phyloP scores from a whole-genome alignment of 2,329 filamentous ascomycete genomes.

The Pseudogymnoascus sp. region DNA sequence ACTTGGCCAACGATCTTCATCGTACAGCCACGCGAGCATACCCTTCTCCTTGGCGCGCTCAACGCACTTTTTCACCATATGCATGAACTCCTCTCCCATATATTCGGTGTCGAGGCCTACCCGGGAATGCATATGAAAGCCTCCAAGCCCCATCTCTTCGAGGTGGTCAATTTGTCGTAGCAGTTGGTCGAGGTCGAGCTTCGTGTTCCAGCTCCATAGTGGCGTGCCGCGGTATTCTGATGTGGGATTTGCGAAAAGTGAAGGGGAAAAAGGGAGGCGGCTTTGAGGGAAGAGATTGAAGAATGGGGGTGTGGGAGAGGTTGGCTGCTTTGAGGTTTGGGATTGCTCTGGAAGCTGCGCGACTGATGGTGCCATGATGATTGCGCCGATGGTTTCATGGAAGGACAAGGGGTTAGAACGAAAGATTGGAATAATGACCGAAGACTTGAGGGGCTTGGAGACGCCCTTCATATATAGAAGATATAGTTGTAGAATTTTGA shows the following conservation, averaged over 20 bases:
- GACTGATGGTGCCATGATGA: not conserved
- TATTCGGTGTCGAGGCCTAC: slow-evolving; percentile 28
- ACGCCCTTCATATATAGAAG: not conserved
- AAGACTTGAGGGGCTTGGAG: not conserved
- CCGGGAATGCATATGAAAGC: slow-evolving; percentile 28
- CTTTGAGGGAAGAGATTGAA: not conserved
- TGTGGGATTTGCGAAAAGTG: slow-evolving; percentile 25
- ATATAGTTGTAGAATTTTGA: not conserved
- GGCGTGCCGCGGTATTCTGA: slow-evolving; percentile 28
- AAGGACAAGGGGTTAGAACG: not conserved
- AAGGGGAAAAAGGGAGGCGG: slow-evolving; percentile 17
- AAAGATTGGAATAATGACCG: not conserved
- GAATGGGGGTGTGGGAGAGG: not conserved
- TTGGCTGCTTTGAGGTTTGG: not conserved
- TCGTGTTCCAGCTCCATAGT: slow-evolving; percentile 27
- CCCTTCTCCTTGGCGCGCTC: slow-evolving; percentile 26
- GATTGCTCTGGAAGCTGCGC: not conserved
- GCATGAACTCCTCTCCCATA: slow-evolving; percentile 28
- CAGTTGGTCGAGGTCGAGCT: slow-evolving; percentile 23
- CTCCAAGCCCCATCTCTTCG: slow-evolving; percentile 27
- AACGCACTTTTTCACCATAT: slow-evolving; percentile 24
- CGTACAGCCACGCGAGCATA: slow-evolving; percentile 28
- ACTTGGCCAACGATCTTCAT: slow-evolving; percentile 29
- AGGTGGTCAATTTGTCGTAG: slow-evolving; percentile 27
- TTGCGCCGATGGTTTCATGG: not conserved